These are phyloP conservation scores for Pythium biforme DNA, from an alignment of 352 stramenopile species.

Conservation along the genomic window DNA sequence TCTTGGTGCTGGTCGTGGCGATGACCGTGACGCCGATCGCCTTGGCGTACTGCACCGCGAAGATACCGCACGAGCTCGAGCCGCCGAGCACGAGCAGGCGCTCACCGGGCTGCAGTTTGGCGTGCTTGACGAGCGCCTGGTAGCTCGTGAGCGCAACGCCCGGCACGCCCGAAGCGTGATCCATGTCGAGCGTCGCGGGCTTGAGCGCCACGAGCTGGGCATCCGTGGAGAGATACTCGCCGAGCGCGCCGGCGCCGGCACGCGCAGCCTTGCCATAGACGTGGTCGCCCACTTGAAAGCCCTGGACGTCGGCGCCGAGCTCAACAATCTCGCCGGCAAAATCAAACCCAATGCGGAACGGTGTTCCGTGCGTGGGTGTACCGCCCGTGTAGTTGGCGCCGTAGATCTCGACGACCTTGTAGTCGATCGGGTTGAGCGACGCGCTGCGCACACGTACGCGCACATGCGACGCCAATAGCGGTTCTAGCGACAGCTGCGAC, in stretches of 20 bases:
- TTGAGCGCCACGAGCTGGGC: conserved; percentile 38
- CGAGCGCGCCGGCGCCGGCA: conserved; percentile 23
- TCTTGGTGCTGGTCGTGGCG: conserved; percentile 34
- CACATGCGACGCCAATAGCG: conserved; percentile 24
- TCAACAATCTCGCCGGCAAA: conserved; percentile 35
- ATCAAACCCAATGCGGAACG: conserved; percentile 40
- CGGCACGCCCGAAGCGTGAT: conserved; percentile 39
- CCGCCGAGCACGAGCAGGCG: conserved; percentile 47
- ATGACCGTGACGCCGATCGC: conserved; percentile 17
- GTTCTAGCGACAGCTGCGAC: not conserved
- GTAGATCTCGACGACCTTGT: conserved; percentile 21
- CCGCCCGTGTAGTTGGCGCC: not conserved
- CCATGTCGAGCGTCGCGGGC: conserved; percentile 39
- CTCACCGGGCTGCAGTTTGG: conserved; percentile 33
- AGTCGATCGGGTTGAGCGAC: conserved; percentile 33
- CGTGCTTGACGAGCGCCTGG: conserved; percentile 33
- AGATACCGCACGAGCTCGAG: conserved; percentile 35
- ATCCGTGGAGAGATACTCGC: conserved; percentile 39
- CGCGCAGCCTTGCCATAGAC: conserved; percentile 24
- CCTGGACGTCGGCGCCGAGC: not conserved
- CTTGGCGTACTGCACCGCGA: conserved; percentile 47
- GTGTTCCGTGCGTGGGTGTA: conserved; percentile 24
- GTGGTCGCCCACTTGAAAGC: conserved; percentile 14
- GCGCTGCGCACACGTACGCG: conserved; percentile 33
- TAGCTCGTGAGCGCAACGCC: conserved; percentile 40